Evolutionary conservation across 2,329 filamentous ascomycete species (phyloP), one percentile per base, ranked within the genome.

Genomic region (Microcera coccophila): DNA sequence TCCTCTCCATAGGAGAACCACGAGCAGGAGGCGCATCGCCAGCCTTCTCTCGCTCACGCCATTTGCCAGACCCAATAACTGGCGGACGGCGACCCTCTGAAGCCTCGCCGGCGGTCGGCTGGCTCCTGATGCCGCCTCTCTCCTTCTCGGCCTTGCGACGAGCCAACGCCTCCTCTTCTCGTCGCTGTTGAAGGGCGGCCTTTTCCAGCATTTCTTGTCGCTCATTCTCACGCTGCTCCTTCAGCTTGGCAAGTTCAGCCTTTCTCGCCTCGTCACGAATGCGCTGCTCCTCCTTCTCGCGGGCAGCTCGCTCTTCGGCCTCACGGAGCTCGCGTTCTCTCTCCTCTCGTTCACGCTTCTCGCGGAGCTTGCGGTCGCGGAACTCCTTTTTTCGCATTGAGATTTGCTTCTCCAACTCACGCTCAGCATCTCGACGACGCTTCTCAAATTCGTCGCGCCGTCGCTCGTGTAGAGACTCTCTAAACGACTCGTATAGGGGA

Each of bases 361-460:
- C 90, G 43, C 85, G 82, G 42, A 87, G 78, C 66, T 85, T 84
- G 55, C 82, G 81, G 62, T 96, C 91, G 57, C 87, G 84, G 61
- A 87, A 82, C 66, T 96, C 90, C 77, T 89, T 91, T 70, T 90
- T 84, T 60, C 93, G 87, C 53, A 82, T 79, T 29, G 84, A 80
- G 69, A 96, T 95, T 73, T 94, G 89, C 68, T 85, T 86, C 74
- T 97, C 87, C 45, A 97, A 79, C 64, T 98, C 93, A 52, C 85
- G 83, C 75, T 97, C 90, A 22, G 93, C 93, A 60, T 88, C 84
- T 66, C 86, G 90, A 62, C 87, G 87, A 52, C 90, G 87, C 74
- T 87, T 91, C 77, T 97, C 93, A 57, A 97, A 98, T 68, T 97
- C 90, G 58, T 95, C 87, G 62, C 89, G 88, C 57, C 91, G 87